These are phyloP conservation scores for Berkeleyomyces basicola DNA, from an alignment of 2,329 filamentous ascomycete genomes.

Conservation along the genomic window DNA sequence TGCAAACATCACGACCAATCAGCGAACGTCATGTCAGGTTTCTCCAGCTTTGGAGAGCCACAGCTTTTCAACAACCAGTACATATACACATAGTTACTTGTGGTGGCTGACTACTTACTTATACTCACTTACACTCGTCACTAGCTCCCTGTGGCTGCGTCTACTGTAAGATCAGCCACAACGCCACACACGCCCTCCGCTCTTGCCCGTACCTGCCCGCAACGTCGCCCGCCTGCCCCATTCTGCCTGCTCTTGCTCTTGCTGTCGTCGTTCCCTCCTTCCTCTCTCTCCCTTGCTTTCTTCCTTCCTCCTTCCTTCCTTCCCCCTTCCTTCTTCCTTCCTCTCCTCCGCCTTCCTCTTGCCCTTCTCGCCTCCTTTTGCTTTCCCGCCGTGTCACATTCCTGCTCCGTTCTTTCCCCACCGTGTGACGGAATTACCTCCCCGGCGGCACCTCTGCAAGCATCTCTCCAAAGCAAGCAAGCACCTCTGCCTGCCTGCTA, in stretches of 20 bases:
- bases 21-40: too few species aligned
- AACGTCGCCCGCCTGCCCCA: not conserved
- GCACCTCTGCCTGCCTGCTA: too few species aligned
- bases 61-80: too few species aligned
- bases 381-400: not conserved
- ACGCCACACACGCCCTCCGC: too few species aligned
- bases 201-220: too few species aligned
- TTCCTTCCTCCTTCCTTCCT: not conserved
- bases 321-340: not conserved
- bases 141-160: too few species aligned
- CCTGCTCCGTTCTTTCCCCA: not conserved
- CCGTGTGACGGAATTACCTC: not conserved
- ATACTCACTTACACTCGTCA: too few species aligned
- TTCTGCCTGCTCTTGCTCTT: not conserved
- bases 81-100: too few species aligned
- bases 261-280: not conserved
- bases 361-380: not conserved
- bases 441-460: not conserved
- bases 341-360: not conserved
- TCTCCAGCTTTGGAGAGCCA: too few species aligned
- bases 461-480: not conserved
- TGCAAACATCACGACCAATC: too few species aligned
- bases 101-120: too few species aligned
- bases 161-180: too few species aligned
- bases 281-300: conserved; percentile 8